Evolutionary conservation across 2,329 filamentous ascomycete species (phyloP), one percentile per base, ranked within the genome.

Genomic region (Talaromyces funiculosus): DNA sequence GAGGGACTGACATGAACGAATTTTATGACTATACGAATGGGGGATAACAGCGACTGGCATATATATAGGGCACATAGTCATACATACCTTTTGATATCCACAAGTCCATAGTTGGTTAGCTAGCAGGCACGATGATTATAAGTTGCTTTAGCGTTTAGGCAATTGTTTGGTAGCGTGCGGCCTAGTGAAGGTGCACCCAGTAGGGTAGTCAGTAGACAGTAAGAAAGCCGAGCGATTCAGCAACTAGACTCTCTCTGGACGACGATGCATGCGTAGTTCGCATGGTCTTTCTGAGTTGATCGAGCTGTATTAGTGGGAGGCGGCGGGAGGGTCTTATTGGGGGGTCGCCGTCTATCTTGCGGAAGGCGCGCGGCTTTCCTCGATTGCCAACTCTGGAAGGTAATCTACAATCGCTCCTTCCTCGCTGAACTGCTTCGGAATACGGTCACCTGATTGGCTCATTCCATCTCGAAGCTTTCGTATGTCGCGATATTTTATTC

Each of bases 1-100:
- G 70, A 61, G 29, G 68, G 68, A 1, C 54, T 73, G 55, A 37
- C 56, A 38, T 62, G 43, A 60, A 22, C n/a, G 35, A 51, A 26
- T 10, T 10, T 29, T 22, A 58, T 51, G 43, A 58, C 31, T 29
- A 43, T 22, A 37, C 33, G 31, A 38, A 26, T 2, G n/a, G 31
- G n/a, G 31, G 18, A 38, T 29, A n/a, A 18, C 29, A 54, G 51
- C 18, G 40, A 26, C 14, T 26, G 35, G 18, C 29, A 22, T 51
- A 33, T 29, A 49, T 33, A 51, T 51, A 51, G 47, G 47, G n/a
- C 29, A 35, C 47, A 33, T n/a, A n/a, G n/a, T n/a, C n/a, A n/a
- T 20, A 33, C 47, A 51, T 51, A 35, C 29, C 29, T 35, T n/a
- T 51, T 22, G 47, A 51, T 20, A 33, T 33, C 47, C 26, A n/a